phyloP scores from a whole-genome alignment of 2,329 filamentous ascomycete species.

The Aureobasidium sp. region DNA sequence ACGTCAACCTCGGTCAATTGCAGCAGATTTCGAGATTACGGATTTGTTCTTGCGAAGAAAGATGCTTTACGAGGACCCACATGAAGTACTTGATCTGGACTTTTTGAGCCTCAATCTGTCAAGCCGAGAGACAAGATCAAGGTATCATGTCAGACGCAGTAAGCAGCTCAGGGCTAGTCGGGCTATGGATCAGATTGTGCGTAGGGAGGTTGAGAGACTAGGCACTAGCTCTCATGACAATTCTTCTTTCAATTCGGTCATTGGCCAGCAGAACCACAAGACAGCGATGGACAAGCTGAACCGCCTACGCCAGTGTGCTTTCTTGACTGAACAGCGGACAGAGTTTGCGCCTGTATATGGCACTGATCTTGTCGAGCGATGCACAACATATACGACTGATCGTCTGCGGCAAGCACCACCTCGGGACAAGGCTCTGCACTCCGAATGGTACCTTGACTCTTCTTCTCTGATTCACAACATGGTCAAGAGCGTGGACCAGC shows the following conservation, averaged over 20 bases:
- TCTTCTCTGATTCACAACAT: slow-evolving; percentile 56
- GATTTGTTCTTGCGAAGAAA: slow-evolving; percentile 61
- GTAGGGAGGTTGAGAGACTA: slow-evolving; percentile 53
- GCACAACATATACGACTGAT: slow-evolving; percentile 51
- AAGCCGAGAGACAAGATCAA: slow-evolving; percentile 43
- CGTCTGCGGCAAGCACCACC: slow-evolving; percentile 48
- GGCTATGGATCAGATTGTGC: slow-evolving; percentile 60
- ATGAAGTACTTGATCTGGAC: slow-evolving; percentile 58
- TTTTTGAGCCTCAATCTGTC: slow-evolving; percentile 48
- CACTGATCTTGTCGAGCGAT: slow-evolving; percentile 67
- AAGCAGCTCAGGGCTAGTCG: slow-evolving; percentile 53
- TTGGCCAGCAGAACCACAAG: slow-evolving; percentile 64
- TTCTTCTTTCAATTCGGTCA: slow-evolving; percentile 57
- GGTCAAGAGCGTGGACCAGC: slow-evolving; percentile 65
- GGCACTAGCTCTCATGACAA: slow-evolving; percentile 52
- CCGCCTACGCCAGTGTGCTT: slow-evolving; percentile 71
- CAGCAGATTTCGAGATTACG: slow-evolving; percentile 63
- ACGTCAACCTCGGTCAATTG: slow-evolving; percentile 46
- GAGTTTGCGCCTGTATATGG: slow-evolving; percentile 77
- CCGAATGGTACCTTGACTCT: slow-evolving; percentile 67
- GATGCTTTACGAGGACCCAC: slow-evolving; percentile 53
- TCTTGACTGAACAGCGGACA: slow-evolving; percentile 71
- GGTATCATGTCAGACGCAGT: slow-evolving; percentile 23
- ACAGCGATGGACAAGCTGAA: slow-evolving; percentile 62
- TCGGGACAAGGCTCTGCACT: slow-evolving; percentile 46